Evolutionary conservation across 1,284 basidiomycete genomes (phyloP).

Genomic region (Leccinum pachyderme): DNA sequence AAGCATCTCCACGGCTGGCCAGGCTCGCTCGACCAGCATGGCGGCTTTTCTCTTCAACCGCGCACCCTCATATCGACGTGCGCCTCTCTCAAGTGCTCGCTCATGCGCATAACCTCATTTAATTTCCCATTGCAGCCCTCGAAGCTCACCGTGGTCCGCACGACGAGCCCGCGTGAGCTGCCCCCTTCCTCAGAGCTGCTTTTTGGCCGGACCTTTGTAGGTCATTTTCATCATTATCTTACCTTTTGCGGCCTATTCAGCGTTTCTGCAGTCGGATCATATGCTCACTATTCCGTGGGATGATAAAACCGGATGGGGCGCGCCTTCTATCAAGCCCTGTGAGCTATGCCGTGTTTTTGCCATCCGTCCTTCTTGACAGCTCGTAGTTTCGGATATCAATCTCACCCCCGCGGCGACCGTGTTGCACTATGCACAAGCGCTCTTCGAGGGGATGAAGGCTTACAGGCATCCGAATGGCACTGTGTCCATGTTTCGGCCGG

Average conservation of each 20-base stretch:
- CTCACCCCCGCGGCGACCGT: slow-evolving; percentile 87
- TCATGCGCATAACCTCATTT: neutral
- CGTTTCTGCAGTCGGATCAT: slow-evolving; percentile 73
- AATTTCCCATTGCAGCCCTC: slow-evolving; percentile 38
- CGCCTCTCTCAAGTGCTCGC: neutral
- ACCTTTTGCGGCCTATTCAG: slow-evolving; percentile 11
- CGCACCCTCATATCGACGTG: slow-evolving; percentile 24
- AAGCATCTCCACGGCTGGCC: slow-evolving; percentile 10
- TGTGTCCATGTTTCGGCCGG: slow-evolving; percentile 90
- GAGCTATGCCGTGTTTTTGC: slow-evolving; percentile 24
- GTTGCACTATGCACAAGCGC: slow-evolving; percentile 88
- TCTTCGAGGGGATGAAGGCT: slow-evolving; percentile 97
- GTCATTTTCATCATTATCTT: slow-evolving; percentile 24
- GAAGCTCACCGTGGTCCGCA: slow-evolving; percentile 48
- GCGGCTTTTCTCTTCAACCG: slow-evolving; percentile 12
- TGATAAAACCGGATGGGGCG: slow-evolving; percentile 72
- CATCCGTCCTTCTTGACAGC: slow-evolving; percentile 9
- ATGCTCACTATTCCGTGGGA: slow-evolving; percentile 90
- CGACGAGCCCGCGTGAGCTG: slow-evolving; percentile 47
- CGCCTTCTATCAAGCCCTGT: slow-evolving; percentile 86
- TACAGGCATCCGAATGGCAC: slow-evolving; percentile 81
- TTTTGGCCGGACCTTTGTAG: slow-evolving; percentile 72
- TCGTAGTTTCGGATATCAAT: slow-evolving; percentile 66
- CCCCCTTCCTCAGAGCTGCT: slow-evolving; percentile 56
- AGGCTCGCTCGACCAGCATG: slow-evolving; percentile 8